Base-by-base conservation (phyloP, 225 moss, liverwort and hornwort genomes). In the Asterella californica region DNA sequence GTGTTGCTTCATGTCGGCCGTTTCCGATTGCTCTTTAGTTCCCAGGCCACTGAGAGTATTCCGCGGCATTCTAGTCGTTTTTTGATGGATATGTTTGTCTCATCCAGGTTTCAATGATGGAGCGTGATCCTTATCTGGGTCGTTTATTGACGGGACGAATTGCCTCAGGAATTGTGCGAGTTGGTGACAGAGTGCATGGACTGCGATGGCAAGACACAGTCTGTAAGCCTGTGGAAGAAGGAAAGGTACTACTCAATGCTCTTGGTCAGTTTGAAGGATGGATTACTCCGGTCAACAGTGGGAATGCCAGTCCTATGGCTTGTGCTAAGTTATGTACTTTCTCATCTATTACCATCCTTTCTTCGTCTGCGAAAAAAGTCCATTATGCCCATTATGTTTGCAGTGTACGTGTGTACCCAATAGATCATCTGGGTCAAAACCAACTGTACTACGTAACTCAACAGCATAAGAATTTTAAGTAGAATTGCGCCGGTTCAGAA, bases 21-120 rank as follows among this genome's bases (percentile, higher is more conserved):
- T 24, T 27, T 48, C 4, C n/a, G 0, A 8, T 9, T 46, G 46
- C 11, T 21, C 4, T 15, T 0, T 38, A 0, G 10, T 47, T n/a
- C 24, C 46, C 14, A n/a, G 2, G 25, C 47, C n/a, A 9, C 22
- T 71, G 47, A 71, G 46, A 48, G 9, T 45, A 45, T 9, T 24
- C n/a, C 27, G 47, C 24, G 25, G 47, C 15, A 19, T 71, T 1
- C 18, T 15, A 67, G 67, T 67, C 32, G 19, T 78, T 45, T 25
- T 47, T 27, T 74, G 29, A n/a, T 24, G n/a, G 47, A 70, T 22
- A 15, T 10, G 14, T 71, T 25, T 71, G 75, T 38, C 42, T 60
- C 66, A 57, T 81, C 62, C 84, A 89, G 89, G 89, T 97, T 53
- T 97, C 96, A 52, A 97, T 97, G 94, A 97, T 97, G 96, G 96